Evolutionary conservation across 257 asterid genomes (phyloP).

Genomic region (Fraxinus cuspidata): DNA sequence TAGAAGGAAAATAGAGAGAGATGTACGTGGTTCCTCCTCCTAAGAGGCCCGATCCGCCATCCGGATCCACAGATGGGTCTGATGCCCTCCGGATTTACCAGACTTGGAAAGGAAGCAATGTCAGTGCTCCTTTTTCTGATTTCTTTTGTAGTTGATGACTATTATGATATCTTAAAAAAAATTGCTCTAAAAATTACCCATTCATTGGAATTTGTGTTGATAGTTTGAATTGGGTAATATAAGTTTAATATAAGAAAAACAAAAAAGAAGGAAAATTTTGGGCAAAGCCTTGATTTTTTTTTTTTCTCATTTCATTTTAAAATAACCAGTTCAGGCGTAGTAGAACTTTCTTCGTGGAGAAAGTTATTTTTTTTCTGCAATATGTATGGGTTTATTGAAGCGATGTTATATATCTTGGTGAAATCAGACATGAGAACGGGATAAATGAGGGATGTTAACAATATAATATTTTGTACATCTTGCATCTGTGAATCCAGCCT

Average conservation of each 20-base stretch:
- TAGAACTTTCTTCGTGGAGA: not conserved
- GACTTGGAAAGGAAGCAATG: conserved; percentile 99
- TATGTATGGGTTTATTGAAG: not conserved
- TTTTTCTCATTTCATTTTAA: not conserved
- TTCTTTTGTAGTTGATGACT: not conserved
- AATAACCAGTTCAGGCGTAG: not conserved
- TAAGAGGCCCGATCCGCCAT: conserved; percentile 66
- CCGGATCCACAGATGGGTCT: conserved; percentile 68
- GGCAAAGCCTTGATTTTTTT: not conserved
- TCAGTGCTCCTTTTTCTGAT: conserved; percentile 33
- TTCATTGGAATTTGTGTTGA: conserved; percentile 4
- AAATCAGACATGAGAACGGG: conserved; percentile 1
- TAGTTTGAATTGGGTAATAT: conserved; percentile 10
- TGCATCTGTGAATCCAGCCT: not conserved
- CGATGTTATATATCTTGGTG: not conserved
- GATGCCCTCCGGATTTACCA: conserved; percentile 74
- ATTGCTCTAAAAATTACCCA: not conserved
- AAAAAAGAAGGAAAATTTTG: not conserved
- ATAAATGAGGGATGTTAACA: not conserved
- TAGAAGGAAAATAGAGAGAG: conserved; percentile 24
- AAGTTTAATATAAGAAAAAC: not conserved
- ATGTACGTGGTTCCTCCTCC: conserved; percentile 90
- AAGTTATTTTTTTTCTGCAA: not conserved
- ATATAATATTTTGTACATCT: not conserved
- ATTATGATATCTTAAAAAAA: not conserved